Conservation (phyloP, 257 asterid genomes). For the Solanum habrochaites region DNA sequence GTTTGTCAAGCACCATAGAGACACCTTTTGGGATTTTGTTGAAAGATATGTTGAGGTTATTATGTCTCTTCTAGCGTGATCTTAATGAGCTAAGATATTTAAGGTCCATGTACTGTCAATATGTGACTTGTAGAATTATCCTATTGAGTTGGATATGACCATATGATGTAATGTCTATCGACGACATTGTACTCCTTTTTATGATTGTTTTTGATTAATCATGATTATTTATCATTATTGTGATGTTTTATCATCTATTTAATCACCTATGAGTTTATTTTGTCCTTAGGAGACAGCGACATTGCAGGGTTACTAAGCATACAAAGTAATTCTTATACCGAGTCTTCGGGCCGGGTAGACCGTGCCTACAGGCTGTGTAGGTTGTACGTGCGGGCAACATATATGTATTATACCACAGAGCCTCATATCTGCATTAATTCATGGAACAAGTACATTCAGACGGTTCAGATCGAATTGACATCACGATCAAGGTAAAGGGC, state of each 20-base stretch:
- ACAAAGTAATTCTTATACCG: too few relatives aligned
- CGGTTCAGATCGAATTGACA: too few relatives aligned
- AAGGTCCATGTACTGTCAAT: background rate
- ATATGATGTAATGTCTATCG: background rate
- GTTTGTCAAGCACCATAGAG: background rate
- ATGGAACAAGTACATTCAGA: background rate
- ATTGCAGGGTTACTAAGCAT: too few relatives aligned
- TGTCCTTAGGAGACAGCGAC: too few relatives aligned
- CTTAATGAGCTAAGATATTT: background rate
- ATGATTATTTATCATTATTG: background rate
- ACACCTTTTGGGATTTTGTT: background rate
- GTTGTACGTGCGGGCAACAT: accelerated
- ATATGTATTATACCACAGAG: background rate
- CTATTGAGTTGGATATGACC: background rate
- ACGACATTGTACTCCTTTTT: background rate
- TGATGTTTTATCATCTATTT: background rate
- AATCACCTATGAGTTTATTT: too few relatives aligned
- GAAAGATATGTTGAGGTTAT: background rate
- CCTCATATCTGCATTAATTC: background rate
- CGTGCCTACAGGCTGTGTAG: background rate
- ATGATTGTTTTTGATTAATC: background rate
- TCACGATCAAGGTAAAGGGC: background rate
- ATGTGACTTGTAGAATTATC: background rate
- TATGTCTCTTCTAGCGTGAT: background rate
- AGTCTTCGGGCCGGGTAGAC: too few relatives aligned